Percentiles rank a stretch among this genome's conserved stretches.
phyloP scores from a whole-genome alignment of 106 monocot species.

The Gastrodia elata region DNA sequence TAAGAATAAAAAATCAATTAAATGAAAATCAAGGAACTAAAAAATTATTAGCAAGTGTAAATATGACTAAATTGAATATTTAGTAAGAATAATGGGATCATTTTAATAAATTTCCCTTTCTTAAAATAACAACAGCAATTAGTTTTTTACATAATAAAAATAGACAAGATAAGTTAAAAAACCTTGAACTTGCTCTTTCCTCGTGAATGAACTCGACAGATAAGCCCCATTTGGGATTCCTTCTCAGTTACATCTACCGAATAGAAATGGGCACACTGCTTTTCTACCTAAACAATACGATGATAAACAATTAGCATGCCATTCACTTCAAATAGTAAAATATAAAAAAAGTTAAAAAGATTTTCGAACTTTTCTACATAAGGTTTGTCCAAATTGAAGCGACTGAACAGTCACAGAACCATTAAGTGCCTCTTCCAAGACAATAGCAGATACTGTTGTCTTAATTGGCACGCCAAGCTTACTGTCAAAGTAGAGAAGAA shows the following conservation, averaged over 20 bases:
- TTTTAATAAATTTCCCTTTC: too few species aligned
- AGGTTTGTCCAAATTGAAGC: slow-evolving; percentile 48
- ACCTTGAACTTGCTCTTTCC: slow-evolving; percentile 99
- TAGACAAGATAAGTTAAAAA: neutral
- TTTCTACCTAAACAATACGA: slow-evolving; percentile 66
- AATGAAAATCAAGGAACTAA: too few species aligned
- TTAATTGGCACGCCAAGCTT: slow-evolving; percentile 97
- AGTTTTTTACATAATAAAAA: neutral
- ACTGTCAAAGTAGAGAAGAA: slow-evolving; percentile 17
- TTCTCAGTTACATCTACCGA: slow-evolving; percentile 73
- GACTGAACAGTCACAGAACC: slow-evolving; percentile 49
- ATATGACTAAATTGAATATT: too few species aligned
- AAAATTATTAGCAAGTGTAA: too few species aligned
- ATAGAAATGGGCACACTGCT: slow-evolving; percentile 94
- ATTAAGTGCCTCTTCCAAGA: slow-evolving; percentile 93
- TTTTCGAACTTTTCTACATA: slow-evolving; percentile 53
- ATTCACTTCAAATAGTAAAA: neutral
- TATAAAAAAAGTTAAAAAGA: neutral
- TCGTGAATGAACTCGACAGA: slow-evolving; percentile 86
- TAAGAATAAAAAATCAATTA: too few species aligned
- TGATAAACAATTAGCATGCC: neutral
- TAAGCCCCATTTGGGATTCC: slow-evolving; percentile 65
- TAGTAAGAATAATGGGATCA: too few species aligned
- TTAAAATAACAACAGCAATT: neutral
- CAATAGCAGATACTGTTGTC: slow-evolving; percentile 89